Evolutionary conservation across 2,329 filamentous ascomycete genomes (phyloP).

Genomic region (Pyrenophora tritici-repentis): DNA sequence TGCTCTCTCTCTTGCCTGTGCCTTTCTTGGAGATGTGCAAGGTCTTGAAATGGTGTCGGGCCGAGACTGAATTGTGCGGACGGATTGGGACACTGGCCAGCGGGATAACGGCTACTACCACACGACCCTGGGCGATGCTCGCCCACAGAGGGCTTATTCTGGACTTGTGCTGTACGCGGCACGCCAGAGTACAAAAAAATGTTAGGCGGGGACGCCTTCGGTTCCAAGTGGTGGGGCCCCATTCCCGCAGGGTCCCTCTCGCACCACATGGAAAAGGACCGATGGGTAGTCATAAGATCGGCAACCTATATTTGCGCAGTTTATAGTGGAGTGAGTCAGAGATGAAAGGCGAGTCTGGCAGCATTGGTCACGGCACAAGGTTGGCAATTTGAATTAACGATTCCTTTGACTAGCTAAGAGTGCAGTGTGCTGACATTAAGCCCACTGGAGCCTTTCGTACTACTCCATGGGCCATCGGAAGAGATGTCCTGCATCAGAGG

Average conservation of each 20-base stretch:
- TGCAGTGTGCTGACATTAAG: conserved; percentile 32
- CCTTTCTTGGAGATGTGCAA: background rate
- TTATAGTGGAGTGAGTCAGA: background rate
- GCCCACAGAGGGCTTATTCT: conserved; percentile 4
- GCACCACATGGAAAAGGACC: conserved; percentile 20
- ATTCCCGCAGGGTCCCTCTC: conserved; percentile 16
- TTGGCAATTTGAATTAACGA: conserved; percentile 29
- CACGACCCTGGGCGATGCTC: background rate
- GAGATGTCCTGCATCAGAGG: conserved; percentile 27
- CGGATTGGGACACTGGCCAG: background rate
- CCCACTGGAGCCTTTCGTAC: conserved; percentile 24
- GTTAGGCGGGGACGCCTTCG: conserved; percentile 12
- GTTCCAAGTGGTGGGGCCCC: conserved; percentile 18
- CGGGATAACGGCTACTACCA: too few relatives aligned
- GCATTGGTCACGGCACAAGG: background rate
- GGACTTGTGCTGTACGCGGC: conserved; percentile 3
- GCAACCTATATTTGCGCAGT: conserved; percentile 2
- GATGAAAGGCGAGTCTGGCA: background rate
- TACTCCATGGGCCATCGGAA: conserved; percentile 21
- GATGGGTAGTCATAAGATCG: conserved; percentile 6
- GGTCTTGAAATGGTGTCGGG: background rate
- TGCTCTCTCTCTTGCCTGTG: conserved; percentile 1
- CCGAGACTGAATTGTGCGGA: background rate
- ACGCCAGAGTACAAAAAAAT: conserved; percentile 14
- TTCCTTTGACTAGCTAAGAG: conserved; percentile 41